These are phyloP conservation scores for Brassica balearica DNA, from an alignment of 441 rosid species.

Conservation along the genomic window DNA sequence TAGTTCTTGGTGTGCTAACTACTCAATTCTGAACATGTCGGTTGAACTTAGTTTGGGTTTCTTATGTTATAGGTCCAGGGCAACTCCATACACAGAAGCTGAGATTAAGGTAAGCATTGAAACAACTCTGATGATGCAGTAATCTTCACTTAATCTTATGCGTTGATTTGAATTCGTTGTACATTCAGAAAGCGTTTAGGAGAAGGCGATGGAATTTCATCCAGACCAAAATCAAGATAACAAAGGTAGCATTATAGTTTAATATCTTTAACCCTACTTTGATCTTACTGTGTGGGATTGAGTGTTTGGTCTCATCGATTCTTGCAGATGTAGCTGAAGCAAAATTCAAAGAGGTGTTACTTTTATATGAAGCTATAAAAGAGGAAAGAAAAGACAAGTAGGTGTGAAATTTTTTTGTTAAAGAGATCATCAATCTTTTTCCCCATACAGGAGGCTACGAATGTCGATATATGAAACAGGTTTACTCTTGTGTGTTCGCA, in stretches of 20 bases:
- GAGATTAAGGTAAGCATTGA: constrained; percentile 81
- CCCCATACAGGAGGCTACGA: neutral
- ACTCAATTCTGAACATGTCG: neutral
- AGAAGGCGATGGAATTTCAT: constrained; percentile 87
- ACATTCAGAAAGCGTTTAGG: constrained; percentile 81
- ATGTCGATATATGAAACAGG: constrained; percentile 15
- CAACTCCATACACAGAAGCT: constrained; percentile 79
- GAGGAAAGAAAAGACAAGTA: constrained; percentile 62
- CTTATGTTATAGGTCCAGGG: constrained; percentile 61
- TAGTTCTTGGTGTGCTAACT: neutral
- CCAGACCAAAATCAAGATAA: constrained; percentile 94
- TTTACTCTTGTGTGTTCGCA: neutral
- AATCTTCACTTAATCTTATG: neutral
- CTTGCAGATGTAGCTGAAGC: constrained; percentile 84
- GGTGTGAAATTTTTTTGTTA: constrained; percentile 31
- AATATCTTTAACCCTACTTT: neutral
- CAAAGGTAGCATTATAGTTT: constrained; percentile 56
- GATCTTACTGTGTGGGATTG: neutral
- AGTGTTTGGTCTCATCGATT: constrained; percentile 3
- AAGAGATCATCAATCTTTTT: constrained; percentile 7
- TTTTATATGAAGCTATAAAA: constrained; percentile 90
- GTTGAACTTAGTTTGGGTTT: neutral
- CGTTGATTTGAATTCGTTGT: constrained; percentile 20
- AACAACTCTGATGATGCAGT: neutral
- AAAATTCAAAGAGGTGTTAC: constrained; percentile 92